Conservation (phyloP, 106 monocot species). For the Allium cepa region DNA sequence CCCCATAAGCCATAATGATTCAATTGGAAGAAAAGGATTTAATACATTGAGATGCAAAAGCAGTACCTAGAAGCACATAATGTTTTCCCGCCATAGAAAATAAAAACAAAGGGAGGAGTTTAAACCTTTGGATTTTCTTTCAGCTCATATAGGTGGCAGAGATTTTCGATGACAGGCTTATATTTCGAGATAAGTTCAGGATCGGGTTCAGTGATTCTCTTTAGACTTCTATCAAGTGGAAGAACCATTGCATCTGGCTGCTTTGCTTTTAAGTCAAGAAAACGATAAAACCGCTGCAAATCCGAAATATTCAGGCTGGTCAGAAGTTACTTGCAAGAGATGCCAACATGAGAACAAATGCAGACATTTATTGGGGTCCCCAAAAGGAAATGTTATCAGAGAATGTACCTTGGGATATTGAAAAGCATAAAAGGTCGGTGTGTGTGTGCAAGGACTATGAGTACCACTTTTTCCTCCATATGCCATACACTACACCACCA, state of each 20-base stretch:
- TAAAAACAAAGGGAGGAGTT: neutral
- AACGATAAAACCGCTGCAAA: slow-evolving; percentile 78
- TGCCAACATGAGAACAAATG: too few relatives aligned
- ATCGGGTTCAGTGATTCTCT: slow-evolving; percentile 68
- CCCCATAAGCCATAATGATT: neutral
- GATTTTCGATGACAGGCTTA: slow-evolving; percentile 34
- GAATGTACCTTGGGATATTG: neutral
- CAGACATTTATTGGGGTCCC: neutral
- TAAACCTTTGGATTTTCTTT: slow-evolving; percentile 85
- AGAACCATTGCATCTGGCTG: slow-evolving; percentile 66
- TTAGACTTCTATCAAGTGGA: slow-evolving; percentile 49
- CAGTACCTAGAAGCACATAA: too few relatives aligned
- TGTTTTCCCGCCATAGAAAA: too few relatives aligned
- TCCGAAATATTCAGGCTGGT: too few relatives aligned
- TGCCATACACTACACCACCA: too few relatives aligned
- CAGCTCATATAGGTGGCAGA: slow-evolving; percentile 49
- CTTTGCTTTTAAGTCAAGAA: slow-evolving; percentile 71
- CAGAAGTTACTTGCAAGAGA: too few relatives aligned
- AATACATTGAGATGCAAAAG: too few relatives aligned
- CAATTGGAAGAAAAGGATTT: too few relatives aligned
- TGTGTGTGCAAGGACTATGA: too few relatives aligned
- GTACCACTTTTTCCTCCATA: too few relatives aligned
- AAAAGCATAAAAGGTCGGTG: neutral
- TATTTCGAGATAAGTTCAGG: slow-evolving; percentile 32
- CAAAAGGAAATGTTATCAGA: neutral